Base-by-base conservation (phyloP, 1,139 yeast genomes). In the Zygoascus sp. region DNA sequence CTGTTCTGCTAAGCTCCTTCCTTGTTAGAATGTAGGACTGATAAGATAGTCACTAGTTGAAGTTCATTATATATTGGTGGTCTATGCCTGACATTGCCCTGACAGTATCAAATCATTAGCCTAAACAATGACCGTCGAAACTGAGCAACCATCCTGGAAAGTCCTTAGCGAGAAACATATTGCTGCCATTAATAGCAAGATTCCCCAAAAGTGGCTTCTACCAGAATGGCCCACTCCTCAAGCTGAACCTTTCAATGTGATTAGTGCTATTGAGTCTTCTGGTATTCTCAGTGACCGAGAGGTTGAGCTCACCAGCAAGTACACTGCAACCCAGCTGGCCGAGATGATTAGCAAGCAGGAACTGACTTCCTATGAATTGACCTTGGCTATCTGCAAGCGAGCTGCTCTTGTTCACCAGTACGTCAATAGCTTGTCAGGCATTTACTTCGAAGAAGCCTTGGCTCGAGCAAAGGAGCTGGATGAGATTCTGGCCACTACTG, bases 391-490 rank as follows among this genome's bases (percentile, higher is more conserved):
- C 56, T 78, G 80, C 46, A 79, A 76, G 51, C 68, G 83, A 15
- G 48, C 48, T 9, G 45, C 34, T 16, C 27, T 27, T 5, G 45
- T 45, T 25, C 48, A 45, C 16, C 42, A 28, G 15, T 10, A 25
- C 22, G 35, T 25, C 51, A 76, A 78, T 55, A 76, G 82, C 58
- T 77, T 80, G 19, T 66, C 78, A 70, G 81, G 80, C 39, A 70
- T 80, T 46, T 70, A 81, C 55, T 73, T 78, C 49, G 75, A 77
- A 32, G 63, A 79, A 41, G 66, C 65, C 8, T 44, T 60, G n/a
- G 58, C 49, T 45, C 70, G 80, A 50, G 86, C 86, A 6, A 62
- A 74, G 57, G 70, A 65, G 49, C 67, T 80, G 53, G 87, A 81
- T 57, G 73, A 69, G 5, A 73, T 78, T 56, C 70, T 68, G 46